phyloP scores from a whole-genome alignment of 345 rosid genomes.

The Eucalyptus grandis region DNA sequence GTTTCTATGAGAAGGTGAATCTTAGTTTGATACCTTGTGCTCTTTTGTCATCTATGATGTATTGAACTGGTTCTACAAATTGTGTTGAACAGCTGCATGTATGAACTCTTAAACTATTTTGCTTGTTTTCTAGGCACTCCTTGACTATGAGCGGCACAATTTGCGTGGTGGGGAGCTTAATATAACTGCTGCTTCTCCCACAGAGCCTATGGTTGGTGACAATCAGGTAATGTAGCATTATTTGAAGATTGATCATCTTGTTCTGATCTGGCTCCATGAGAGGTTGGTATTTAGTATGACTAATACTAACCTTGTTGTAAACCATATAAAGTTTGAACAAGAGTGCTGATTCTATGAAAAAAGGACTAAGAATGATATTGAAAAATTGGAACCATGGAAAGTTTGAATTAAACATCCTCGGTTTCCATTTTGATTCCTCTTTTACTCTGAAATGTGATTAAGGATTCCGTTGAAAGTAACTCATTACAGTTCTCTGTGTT shows the following conservation, averaged over 20 bases:
- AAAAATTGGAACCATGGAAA: neutral
- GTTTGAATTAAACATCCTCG: neutral
- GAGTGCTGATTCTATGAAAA: neutral
- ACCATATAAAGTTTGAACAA: neutral
- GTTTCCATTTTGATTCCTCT: neutral
- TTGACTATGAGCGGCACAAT: conserved; percentile 84
- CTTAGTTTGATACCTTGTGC: neutral
- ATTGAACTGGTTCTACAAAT: neutral
- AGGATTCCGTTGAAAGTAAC: neutral
- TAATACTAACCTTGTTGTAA: neutral
- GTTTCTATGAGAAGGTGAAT: conserved; percentile 69
- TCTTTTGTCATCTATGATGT: neutral
- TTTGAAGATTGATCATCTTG: neutral
- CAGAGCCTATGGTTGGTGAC: conserved; percentile 39
- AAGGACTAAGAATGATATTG: neutral
- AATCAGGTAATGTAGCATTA: conserved; percentile 35
- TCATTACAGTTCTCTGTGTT: neutral
- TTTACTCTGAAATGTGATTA: neutral
- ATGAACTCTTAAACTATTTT: neutral
- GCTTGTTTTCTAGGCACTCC: conserved; percentile 49
- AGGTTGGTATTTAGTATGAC: neutral
- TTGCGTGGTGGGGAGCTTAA: conserved; percentile 46
- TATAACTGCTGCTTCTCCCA: conserved; percentile 29
- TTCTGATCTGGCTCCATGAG: neutral
- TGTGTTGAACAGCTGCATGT: neutral